Conservation (phyloP, 352 stramenopile species). For the Peronospora tabacina region DNA sequence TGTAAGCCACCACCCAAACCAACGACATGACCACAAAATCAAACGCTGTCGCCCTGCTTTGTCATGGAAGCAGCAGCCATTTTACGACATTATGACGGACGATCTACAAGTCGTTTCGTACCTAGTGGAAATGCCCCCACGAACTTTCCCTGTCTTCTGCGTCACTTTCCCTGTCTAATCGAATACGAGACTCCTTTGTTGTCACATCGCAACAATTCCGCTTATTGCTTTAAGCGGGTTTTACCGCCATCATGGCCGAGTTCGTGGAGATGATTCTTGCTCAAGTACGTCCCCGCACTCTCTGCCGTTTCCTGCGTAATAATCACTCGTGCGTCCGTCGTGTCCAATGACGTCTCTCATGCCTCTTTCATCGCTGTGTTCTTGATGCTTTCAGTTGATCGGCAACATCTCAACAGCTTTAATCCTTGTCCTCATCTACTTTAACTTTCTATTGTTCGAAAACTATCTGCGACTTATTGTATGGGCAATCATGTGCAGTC, state of each 20-base stretch:
- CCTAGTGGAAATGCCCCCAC: too few relatives aligned
- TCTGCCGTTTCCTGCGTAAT: too few relatives aligned
- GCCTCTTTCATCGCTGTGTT: neutral
- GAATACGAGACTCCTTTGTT: neutral
- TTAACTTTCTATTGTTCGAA: constrained; percentile 87
- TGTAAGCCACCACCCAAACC: constrained; percentile 1
- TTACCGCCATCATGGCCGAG: constrained; percentile 46
- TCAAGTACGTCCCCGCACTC: constrained; percentile 33
- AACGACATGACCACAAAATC: constrained; percentile 9
- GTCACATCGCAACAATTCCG: constrained; percentile 4
- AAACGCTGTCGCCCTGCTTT: constrained; percentile 13
- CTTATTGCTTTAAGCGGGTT: neutral
- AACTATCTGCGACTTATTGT: constrained; percentile 85
- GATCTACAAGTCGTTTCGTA: constrained; percentile 21
- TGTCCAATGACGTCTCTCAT: neutral
- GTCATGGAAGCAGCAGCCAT: constrained; percentile 3
- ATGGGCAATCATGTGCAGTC: constrained; percentile 81
- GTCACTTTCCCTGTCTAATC: constrained; percentile 5
- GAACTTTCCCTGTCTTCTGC: too few relatives aligned
- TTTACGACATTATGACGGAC: constrained; percentile 30
- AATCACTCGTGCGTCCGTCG: too few relatives aligned
- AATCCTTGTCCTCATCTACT: constrained; percentile 83
- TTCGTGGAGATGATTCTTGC: constrained; percentile 81
- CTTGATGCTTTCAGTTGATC: constrained; percentile 43
- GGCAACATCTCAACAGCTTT: constrained; percentile 83